Conservation (phyloP, 2,329 filamentous ascomycete genomes). For the Albophoma yamanashiensis region DNA sequence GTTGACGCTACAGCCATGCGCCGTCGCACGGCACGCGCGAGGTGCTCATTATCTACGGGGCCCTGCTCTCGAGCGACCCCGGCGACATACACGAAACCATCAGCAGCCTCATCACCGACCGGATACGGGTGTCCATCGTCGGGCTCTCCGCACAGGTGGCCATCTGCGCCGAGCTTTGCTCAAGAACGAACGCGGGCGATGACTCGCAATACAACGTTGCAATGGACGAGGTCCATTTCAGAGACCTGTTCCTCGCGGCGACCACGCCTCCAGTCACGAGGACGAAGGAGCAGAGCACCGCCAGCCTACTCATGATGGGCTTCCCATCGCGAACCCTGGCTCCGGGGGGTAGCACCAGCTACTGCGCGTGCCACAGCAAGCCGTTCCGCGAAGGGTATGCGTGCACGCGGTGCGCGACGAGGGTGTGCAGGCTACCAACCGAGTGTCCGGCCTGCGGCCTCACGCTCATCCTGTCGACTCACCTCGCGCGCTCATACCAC, state of each 20-base stretch:
- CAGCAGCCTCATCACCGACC: conserved; percentile 63
- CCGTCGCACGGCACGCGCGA: conserved; percentile 90
- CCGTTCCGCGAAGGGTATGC: conserved; percentile 77
- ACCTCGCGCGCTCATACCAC: conserved; percentile 86
- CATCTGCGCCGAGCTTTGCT: conserved; percentile 82
- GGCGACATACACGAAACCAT: conserved; percentile 94
- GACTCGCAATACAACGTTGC: conserved; percentile 70
- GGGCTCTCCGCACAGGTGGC: conserved; percentile 86
- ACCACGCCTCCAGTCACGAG: conserved; percentile 85
- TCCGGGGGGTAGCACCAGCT: conserved; percentile 50
- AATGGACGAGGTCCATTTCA: conserved; percentile 66
- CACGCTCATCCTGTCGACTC: conserved; percentile 87
- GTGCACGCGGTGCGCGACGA: conserved; percentile 78
- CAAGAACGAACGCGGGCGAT: conserved; percentile 77
- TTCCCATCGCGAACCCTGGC: conserved; percentile 83
- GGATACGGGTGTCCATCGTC: conserved; percentile 79
- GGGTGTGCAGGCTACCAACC: conserved; percentile 81
- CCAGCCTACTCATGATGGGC: conserved; percentile 87
- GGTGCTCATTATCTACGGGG: conserved; percentile 84
- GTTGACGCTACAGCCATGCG: conserved; percentile 51
- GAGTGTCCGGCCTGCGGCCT: conserved; percentile 88
- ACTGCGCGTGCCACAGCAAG: conserved; percentile 85
- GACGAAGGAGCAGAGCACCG: conserved; percentile 44
- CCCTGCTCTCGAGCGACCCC: conserved; percentile 80
- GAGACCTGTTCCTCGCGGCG: conserved; percentile 75